These are phyloP conservation scores for Podila horticola DNA, from an alignment of 192 early-diverging fungal genomes.

Conservation along the genomic window DNA sequence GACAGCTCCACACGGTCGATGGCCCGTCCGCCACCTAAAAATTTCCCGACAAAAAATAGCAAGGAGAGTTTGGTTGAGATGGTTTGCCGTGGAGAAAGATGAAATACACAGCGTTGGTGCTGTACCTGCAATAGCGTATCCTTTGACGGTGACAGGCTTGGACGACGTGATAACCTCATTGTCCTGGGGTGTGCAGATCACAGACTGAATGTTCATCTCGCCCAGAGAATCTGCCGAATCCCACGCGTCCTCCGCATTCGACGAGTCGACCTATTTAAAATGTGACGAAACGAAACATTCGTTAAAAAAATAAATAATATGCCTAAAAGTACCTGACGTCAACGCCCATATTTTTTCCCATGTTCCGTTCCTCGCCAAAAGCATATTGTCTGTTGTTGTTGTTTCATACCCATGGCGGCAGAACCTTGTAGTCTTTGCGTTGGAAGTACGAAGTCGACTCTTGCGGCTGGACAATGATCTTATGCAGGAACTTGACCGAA, in stretches of 20 bases:
- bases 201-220: slow-evolving; percentile 87
- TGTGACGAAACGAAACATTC: too few species aligned
- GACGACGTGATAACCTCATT: slow-evolving; percentile 50
- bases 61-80: slow-evolving; percentile 34
- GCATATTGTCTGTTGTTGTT: too few species aligned
- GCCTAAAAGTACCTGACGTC: slow-evolving; percentile 11
- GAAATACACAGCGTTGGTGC: slow-evolving; percentile 43
- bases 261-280: slow-evolving; percentile 18
- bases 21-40: slow-evolving; percentile 75
- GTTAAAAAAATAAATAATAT: slow-evolving; percentile 2
- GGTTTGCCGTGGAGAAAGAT: slow-evolving; percentile 50
- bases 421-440: slow-evolving; percentile 83
- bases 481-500: slow-evolving; percentile 89
- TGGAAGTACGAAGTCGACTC: slow-evolving; percentile 83
- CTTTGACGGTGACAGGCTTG: slow-evolving; percentile 64
- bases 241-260: slow-evolving; percentile 62
- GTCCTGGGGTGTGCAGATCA: slow-evolving; percentile 76
- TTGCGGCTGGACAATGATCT: slow-evolving; percentile 70
- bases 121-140: slow-evolving; percentile 77
- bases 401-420: slow-evolving; percentile 80
- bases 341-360: too few species aligned
- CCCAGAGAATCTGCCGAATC: slow-evolving; percentile 61
- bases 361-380: slow-evolving; percentile 15
- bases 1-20: slow-evolving; percentile 87
- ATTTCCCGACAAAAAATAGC: not conserved